Evolutionary conservation across 805 yeast species (phyloP), one percentile per base, ranked within the genome.

Genomic region (Yamadazyma laniorum): DNA sequence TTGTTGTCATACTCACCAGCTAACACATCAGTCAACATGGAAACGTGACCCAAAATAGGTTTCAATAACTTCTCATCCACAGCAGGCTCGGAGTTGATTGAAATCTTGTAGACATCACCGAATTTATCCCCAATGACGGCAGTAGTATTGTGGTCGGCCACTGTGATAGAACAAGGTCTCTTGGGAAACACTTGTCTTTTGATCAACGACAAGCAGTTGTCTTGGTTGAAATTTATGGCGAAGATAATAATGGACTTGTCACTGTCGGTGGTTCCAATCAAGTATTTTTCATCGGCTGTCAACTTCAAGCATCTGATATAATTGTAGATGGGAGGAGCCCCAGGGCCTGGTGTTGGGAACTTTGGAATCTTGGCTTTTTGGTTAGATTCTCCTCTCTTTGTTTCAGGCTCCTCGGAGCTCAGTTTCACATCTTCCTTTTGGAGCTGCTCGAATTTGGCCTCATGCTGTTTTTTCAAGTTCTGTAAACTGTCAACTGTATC

Each of bases 41-140:
- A 90, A 4, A 93, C 98, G 61, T 93, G 99, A 6, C 99, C 99
- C 37, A 91, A 65, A 5, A 91, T 71, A 2, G 97, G 97, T 26
- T 67, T 74, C 35, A 67, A 50, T 1, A 46, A 35, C 30, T 77
- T 58, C 32, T 74, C 76, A 3, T 72, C 70, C 2, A 64, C 58
- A 1, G 72, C 51, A 1, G 52, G 61, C 3, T 58, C 50, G 11
- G 57, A 55, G 16, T 63, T 64, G 19, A 79, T 61, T 2, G 72
- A 63, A 26, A 87, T 67, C 1, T 73, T 59, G 58, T 86, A 93
- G 5, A 89, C 96, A 61, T 93, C 99, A 33, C 99, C 99, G 56
- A 91, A 93, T 65, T 93, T 93, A 59, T 93, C 99, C 15, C 95
- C 96, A 17, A 90, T 74, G 3, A 88, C 58, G 6, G 90, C 60